A percentile compares a stretch with the other conserved stretches of the same genome.
Evolutionary conservation across 2,329 filamentous ascomycete species (phyloP).

Genomic region (Byssothecium circinans): DNA sequence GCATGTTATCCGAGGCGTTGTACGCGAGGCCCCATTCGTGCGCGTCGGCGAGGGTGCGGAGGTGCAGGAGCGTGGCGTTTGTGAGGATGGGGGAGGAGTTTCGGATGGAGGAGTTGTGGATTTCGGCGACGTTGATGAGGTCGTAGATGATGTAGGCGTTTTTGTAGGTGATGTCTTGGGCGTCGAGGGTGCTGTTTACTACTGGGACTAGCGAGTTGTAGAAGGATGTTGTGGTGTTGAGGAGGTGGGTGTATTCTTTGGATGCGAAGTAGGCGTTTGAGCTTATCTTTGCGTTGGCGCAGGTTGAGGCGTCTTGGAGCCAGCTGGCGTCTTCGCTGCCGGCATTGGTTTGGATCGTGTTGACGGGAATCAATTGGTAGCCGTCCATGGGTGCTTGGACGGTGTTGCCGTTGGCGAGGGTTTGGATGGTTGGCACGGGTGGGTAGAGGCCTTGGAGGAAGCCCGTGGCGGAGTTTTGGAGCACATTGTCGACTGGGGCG

Average conservation of each 20-base stretch:
- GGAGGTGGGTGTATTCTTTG: conserved; percentile 51
- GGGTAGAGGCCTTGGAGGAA: conserved; percentile 90
- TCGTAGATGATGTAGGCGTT: conserved; percentile 67
- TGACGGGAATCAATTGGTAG: conserved; percentile 81
- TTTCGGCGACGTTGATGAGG: conserved; percentile 63
- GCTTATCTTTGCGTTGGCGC: conserved; percentile 58
- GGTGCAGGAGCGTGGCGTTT: conserved; percentile 62
- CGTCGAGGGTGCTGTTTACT: conserved; percentile 55
- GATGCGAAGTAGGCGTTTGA: conserved; percentile 62
- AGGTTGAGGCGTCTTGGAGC: conserved; percentile 61
- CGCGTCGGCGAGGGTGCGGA: conserved; percentile 72
- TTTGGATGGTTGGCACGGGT: conserved; percentile 62
- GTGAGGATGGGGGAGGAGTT: conserved; percentile 59
- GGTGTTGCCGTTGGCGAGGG: conserved; percentile 69
- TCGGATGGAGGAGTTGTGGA: conserved; percentile 66
- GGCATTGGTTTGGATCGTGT: conserved; percentile 60
- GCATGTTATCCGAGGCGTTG: conserved; percentile 60
- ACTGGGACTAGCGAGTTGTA: conserved; percentile 57
- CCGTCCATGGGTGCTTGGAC: conserved; percentile 72
- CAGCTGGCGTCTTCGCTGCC: conserved; percentile 61
- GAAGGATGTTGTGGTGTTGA: conserved; percentile 55
- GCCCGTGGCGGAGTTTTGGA: conserved; percentile 76
- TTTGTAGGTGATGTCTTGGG: conserved; percentile 56
- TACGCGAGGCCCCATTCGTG: conserved; percentile 85
- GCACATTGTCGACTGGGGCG: conserved; percentile 72